phyloP scores from a whole-genome alignment of 768 basidiomycete species.

The Termitomyces sp. region DNA sequence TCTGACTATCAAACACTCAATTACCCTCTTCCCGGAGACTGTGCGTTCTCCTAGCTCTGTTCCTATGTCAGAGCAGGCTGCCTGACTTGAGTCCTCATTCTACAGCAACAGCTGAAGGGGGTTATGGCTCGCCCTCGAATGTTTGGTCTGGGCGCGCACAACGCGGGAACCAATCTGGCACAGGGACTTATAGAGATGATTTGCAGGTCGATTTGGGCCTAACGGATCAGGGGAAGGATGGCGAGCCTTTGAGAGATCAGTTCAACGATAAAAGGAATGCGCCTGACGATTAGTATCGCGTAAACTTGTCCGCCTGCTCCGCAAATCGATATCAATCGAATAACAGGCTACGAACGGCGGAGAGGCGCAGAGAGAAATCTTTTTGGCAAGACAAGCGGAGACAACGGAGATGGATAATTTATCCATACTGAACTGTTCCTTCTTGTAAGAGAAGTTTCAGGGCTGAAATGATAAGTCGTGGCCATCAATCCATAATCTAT shows the following conservation, averaged over 20 bases:
- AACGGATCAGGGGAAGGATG: slow-evolving; percentile 15
- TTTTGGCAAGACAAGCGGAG: background rate
- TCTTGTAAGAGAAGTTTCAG: background rate
- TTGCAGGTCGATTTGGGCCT: slow-evolving; percentile 5
- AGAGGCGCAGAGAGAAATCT: background rate
- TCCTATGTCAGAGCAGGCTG: background rate
- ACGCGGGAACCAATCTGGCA: slow-evolving; percentile 14
- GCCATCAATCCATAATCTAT: background rate
- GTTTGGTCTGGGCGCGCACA: slow-evolving; percentile 22
- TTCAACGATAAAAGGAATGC: slow-evolving; percentile 7
- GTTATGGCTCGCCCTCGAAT: slow-evolving; percentile 17
- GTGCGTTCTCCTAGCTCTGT: background rate
- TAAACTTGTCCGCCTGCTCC: background rate
- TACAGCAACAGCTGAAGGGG: slow-evolving; percentile 20
- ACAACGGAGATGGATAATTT: background rate
- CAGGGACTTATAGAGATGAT: slow-evolving; percentile 3
- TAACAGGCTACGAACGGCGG: background rate
- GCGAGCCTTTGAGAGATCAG: slow-evolving; percentile 14
- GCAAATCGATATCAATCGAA: background rate
- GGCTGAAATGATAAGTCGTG: background rate
- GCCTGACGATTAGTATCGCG: background rate
- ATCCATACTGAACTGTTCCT: background rate
- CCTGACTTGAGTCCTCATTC: background rate
- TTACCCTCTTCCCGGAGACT: slow-evolving; percentile 10
- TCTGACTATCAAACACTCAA: slow-evolving; percentile 10